Evolutionary conservation across 1,284 basidiomycete genomes (phyloP).

Genomic region (Flammula alnicola): DNA sequence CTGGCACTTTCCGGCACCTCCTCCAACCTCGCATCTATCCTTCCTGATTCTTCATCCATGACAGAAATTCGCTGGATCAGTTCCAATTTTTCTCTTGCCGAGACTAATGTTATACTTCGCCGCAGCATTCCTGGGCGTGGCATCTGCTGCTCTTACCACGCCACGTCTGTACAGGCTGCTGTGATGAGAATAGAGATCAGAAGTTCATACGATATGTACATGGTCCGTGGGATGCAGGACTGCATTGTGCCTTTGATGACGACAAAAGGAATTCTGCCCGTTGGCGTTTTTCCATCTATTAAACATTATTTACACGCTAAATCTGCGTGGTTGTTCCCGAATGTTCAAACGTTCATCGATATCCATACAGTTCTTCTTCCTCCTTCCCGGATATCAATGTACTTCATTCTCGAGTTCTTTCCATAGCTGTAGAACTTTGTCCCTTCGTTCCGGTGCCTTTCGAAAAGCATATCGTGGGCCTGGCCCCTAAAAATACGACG

Average conservation of each 20-base stretch:
- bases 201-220: constrained; percentile 9
- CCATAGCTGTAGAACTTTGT: constrained; percentile 3
- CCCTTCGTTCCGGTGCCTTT: constrained; percentile 6
- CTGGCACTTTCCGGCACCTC: background rate
- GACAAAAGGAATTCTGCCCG: background rate
- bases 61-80: constrained; percentile 2
- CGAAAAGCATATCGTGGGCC: constrained; percentile 9
- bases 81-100: constrained; percentile 14
- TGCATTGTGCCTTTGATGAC: constrained; percentile 3
- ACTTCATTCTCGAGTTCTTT: constrained; percentile 1
- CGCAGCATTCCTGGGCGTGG: constrained; percentile 15
- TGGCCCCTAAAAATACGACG: constrained; percentile 6
- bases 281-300: constrained; percentile 4
- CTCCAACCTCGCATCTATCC: background rate
- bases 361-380: background rate
- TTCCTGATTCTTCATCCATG: constrained; percentile 7
- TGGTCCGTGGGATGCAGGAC: constrained; percentile 10
- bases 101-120: constrained; percentile 2
- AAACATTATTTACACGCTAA: constrained; percentile 18
- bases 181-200: constrained; percentile 14
- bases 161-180: constrained; percentile 6
- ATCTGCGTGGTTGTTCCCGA: constrained; percentile 6
- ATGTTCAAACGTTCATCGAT: background rate
- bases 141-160: constrained; percentile 12
- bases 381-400: background rate